phyloP scores from a whole-genome alignment of 768 basidiomycete genomes.

The Dioszegia hungarica region DNA sequence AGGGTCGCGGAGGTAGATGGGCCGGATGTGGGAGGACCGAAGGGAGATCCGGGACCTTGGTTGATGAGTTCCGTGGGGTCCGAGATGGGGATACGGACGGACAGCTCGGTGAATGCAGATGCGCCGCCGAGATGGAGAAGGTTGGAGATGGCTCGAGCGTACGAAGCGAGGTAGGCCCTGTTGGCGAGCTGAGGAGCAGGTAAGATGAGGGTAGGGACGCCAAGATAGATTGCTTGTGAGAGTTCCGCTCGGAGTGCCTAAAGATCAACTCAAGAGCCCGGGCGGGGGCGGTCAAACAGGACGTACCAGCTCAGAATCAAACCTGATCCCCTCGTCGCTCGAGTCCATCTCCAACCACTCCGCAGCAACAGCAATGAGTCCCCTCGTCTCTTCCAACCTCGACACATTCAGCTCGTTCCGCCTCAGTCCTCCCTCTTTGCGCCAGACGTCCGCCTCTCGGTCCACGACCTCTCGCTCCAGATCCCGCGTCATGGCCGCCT shows the following conservation, averaged over 20 bases:
- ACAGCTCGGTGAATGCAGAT: constrained; percentile 61
- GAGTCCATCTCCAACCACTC: constrained; percentile 96
- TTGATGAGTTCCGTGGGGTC: constrained; percentile 55
- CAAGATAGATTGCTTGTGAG: constrained; percentile 86
- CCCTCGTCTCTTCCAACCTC: constrained; percentile 59
- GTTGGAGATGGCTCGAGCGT: constrained; percentile 82
- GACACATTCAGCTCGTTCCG: constrained; percentile 84
- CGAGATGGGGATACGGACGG: constrained; percentile 60
- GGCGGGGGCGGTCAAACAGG: background rate
- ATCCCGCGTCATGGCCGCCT: constrained; percentile 43
- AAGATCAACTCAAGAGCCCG: background rate
- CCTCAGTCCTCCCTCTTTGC: constrained; percentile 70
- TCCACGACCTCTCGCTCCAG: constrained; percentile 48
- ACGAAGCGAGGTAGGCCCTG: constrained; percentile 76
- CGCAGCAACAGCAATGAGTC: constrained; percentile 67
- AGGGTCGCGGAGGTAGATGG: constrained; percentile 2
- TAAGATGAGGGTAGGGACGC: constrained; percentile 75
- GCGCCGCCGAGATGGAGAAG: constrained; percentile 62
- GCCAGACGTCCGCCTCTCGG: constrained; percentile 75
- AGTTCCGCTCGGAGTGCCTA: constrained; percentile 91
- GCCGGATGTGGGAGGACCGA: background rate
- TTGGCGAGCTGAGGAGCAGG: constrained; percentile 71
- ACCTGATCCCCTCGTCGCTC: constrained; percentile 84
- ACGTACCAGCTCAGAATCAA: constrained; percentile 89
- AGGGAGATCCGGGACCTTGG: constrained; percentile 32